These are phyloP conservation scores for Hymenochaete sp. DNA, from an alignment of 1,284 basidiomycete genomes.

Conservation along the genomic window DNA sequence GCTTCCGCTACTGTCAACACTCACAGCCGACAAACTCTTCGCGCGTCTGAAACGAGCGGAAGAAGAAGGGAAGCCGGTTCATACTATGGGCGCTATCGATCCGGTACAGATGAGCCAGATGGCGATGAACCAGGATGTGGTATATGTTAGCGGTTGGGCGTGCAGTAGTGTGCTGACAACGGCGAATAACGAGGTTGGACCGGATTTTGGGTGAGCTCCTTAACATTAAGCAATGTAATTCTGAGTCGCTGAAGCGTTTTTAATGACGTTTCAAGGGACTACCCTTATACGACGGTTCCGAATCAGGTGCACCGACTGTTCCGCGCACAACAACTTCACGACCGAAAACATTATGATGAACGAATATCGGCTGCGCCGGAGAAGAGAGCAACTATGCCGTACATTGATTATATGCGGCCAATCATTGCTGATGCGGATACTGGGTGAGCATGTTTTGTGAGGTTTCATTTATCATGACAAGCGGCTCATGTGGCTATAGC, in stretches of 20 bases:
- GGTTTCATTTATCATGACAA: not conserved
- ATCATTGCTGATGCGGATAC: constrained; percentile 95
- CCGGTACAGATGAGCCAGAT: constrained; percentile 96
- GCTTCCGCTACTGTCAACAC: constrained; percentile 65
- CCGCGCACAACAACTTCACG: constrained; percentile 79
- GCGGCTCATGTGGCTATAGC: constrained; percentile 31
- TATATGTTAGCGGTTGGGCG: constrained; percentile 95
- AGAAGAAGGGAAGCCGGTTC: constrained; percentile 60
- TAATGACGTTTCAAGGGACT: constrained; percentile 46
- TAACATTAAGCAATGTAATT: constrained; percentile 18
- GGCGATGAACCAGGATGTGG: constrained; percentile 89
- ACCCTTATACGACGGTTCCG: constrained; percentile 91
- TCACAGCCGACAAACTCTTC: constrained; percentile 80
- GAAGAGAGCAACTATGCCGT: constrained; percentile 59
- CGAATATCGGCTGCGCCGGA: constrained; percentile 60
- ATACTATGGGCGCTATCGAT: constrained; percentile 86
- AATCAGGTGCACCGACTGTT: constrained; percentile 86
- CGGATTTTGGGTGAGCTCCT: constrained; percentile 89
- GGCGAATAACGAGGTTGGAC: constrained; percentile 92
- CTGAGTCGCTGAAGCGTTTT: constrained; percentile 7
- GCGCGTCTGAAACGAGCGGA: constrained; percentile 55
- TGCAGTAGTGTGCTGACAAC: constrained; percentile 84
- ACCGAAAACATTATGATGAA: constrained; percentile 82
- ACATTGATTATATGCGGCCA: constrained; percentile 84
- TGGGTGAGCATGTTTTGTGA: constrained; percentile 53